Base-by-base conservation (phyloP, 768 basidiomycete species). In the Xerocomellus dryophilus region DNA sequence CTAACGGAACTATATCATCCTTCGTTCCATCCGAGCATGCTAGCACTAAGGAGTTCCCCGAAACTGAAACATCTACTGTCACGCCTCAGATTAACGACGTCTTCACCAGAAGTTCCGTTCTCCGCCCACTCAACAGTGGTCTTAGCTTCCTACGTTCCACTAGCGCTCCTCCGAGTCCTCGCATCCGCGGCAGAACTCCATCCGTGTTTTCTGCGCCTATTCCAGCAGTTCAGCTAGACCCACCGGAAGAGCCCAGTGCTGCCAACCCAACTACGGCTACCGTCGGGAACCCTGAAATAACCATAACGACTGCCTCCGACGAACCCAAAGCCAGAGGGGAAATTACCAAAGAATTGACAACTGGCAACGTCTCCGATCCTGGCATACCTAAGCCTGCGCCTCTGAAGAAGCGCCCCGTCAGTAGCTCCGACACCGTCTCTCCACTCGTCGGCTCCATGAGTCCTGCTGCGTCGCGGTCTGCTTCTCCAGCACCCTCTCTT, bases 151-250 rank as follows among this genome's bases (percentile, higher is more conserved):
- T 85, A 53, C 73, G 81, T 32, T 78, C 83, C 0, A 76, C 71
- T 52, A 84, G 83, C 59, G 83, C 82, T 1, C 84, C 84, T 21
- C 81, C 84, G 6, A 77, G 77, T 40, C 79, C 79, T 14, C 69
- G 79, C 43, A 75, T 31, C 43, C 57, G 64, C 39, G 21, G 31
- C 42, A 59, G 41, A 53, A 18, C 27, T 9, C 53, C 9, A 2
- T 54, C 60, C 2, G 4, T 57, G 32, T 25, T 51, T 31, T 48
- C 60, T 29, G 10, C 36, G 7, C 56, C 57, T 10, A 31, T 47
- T 18, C 54, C 55, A 38, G 18, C 36, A 25, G 40, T 46, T 42
- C 57, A 43, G 38, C 32, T 21, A 1, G 47, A 43, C 18, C 15
- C 38, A 9, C 21, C 41, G 6, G 27, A 36, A 17, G 42, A 43